A percentile compares a stretch with the other conserved stretches of the same genome.
phyloP scores from a whole-genome alignment of 2,329 filamentous ascomycete species.

The Neodidymelliopsis sp. region DNA sequence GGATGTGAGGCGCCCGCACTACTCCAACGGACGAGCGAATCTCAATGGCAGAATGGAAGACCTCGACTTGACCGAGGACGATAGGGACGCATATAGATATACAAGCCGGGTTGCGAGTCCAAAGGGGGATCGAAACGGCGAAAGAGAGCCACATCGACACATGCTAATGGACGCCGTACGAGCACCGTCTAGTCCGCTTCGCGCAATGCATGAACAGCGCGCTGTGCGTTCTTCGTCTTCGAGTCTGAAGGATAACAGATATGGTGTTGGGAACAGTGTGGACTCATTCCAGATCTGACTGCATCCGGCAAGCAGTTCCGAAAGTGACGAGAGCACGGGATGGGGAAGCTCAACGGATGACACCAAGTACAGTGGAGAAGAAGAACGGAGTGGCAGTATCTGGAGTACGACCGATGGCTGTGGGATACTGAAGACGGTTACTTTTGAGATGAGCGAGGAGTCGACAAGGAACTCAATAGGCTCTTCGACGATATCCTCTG shows the following conservation, averaged over 20 bases:
- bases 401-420: background rate
- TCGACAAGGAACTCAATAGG: background rate
- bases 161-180: conserved; percentile 11
- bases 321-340: background rate
- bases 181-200: conserved; percentile 2
- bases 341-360: conserved; percentile 4
- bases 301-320: conserved; percentile 1
- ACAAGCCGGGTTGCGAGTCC: conserved; percentile 2
- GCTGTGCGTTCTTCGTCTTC: background rate
- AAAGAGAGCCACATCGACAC: conserved; percentile 1
- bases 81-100: conserved; percentile 1
- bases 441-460: background rate
- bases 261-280: conserved; percentile 4
- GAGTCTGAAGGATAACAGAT: conserved; percentile 1
- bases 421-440: conserved; percentile 12
- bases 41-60: conserved; percentile 13
- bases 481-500: background rate
- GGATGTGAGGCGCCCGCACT: conserved; percentile 29
- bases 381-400: background rate
- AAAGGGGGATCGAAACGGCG: conserved; percentile 6
- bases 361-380: conserved; percentile 1
- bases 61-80: conserved; percentile 10
- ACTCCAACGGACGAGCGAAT: conserved; percentile 4
- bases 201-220: conserved; percentile 3
- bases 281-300: conserved; percentile 17